Evolutionary conservation across 176 grass and related monocot species (phyloP).

Genomic region (Cenchrus purpureus): DNA sequence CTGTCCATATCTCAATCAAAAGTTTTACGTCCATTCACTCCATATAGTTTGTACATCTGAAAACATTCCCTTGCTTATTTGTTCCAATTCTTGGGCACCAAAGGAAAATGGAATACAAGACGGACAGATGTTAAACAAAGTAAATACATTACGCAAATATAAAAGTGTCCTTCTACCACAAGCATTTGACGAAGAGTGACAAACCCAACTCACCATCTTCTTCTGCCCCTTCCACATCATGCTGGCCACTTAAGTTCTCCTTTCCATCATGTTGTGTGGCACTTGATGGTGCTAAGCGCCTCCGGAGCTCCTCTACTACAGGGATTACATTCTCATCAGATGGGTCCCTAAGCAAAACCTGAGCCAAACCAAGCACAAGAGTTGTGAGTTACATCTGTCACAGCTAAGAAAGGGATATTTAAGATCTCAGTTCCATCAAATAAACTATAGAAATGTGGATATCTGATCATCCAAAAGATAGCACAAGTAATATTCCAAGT

Average conservation of each 20-base stretch:
- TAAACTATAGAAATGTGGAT: conserved; percentile 3
- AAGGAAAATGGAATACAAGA: conserved; percentile 9
- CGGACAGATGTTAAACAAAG: conserved; percentile 7
- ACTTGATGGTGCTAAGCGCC: conserved; percentile 59
- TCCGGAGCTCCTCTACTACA: conserved; percentile 83
- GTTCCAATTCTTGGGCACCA: neutral
- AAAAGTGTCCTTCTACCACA: neutral
- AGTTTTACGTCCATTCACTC: neutral
- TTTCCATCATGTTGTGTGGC: conserved; percentile 54
- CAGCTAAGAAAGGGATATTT: conserved; percentile 12
- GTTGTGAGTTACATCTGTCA: conserved; percentile 8
- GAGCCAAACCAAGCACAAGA: neutral
- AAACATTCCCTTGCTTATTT: conserved; percentile 1
- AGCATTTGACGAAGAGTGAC: conserved; percentile 12
- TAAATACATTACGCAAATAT: conserved; percentile 15
- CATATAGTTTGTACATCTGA: neutral
- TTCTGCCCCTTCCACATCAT: conserved; percentile 74
- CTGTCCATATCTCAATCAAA: conserved; percentile 13
- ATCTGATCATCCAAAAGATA: neutral
- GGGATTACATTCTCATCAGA: conserved; percentile 82
- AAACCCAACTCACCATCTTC: conserved; percentile 68
- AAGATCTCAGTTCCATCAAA: conserved; percentile 32
- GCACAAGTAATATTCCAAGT: neutral
- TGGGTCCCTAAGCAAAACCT: conserved; percentile 95
- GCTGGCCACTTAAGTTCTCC: conserved; percentile 60